Base-by-base conservation (phyloP, 2,329 filamentous ascomycete genomes). In the Thielaviopsis cerberus region DNA sequence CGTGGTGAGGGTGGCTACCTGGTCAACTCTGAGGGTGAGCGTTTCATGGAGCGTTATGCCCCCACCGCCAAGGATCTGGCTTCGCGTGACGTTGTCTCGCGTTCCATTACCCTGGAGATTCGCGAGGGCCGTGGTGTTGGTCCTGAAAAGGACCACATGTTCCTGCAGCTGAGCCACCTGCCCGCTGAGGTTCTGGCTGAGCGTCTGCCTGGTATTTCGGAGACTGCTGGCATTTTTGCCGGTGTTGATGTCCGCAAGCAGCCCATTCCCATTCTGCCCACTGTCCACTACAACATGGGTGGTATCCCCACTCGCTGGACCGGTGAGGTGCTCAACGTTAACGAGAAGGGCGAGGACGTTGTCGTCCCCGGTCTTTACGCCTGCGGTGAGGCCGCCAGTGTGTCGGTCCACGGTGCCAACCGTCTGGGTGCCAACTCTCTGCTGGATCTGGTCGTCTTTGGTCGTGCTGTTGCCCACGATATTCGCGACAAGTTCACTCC, bases 271-370 rank as follows among this genome's bases (percentile, higher is more conserved):
- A 91, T 97, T 64, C 79, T 97, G 62, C 91, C 91, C 60, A 97
- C 91, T 51, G 91, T 96, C 64, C 90, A 98, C 79, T 98, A 98
- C 81, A 96, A 96, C 80, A 98, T 97, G 92, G 91, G 91, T 73
- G 91, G 92, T 79, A 96, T 98, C 65, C 91, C 91, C 56, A 97
- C 92, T 64, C 88, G 88, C 68, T 97, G 95, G 79, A 96, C 88
- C 62, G 91, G 92, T 72, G 89, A 98, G 75, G 92, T 97, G 62
- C 74, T 98, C 65, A 94, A 88, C 20, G 76, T 94, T 56, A 88
- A 96, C 65, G 84, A 86, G 68, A 71, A 81, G 62, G 92, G 92
- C 64, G 82, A 94, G 60, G 92, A 97, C 75, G 80, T 94, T 78
- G 80, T 95, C 65, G 92, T 98, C 23, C 89, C 88, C 59, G 91